Evolutionary conservation across 768 basidiomycete genomes (phyloP).

Genomic region (Termitomyces eurrhizus): DNA sequence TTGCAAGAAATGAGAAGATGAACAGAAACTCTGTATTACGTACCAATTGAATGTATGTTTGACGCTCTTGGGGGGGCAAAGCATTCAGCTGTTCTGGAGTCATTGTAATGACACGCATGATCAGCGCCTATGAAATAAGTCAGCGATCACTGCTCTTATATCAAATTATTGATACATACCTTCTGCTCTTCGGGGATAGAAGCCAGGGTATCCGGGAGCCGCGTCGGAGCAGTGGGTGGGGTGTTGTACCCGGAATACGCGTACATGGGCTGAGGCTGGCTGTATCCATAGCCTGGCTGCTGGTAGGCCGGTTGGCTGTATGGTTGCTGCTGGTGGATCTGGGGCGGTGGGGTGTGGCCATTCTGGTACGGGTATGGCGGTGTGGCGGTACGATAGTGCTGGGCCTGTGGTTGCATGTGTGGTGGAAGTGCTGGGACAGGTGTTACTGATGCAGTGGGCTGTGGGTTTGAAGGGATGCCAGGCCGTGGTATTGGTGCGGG

Average conservation of each 20-base stretch:
- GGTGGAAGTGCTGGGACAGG: constrained; percentile 46
- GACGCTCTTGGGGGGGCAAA: constrained; percentile 69
- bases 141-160: constrained; percentile 1
- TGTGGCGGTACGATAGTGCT: constrained; percentile 31
- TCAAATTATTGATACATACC: constrained; percentile 36
- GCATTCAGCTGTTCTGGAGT: constrained; percentile 79
- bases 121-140: constrained; percentile 11
- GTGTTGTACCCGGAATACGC: constrained; percentile 10
- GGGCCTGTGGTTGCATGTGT: constrained; percentile 31
- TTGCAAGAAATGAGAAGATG: constrained; percentile 1
- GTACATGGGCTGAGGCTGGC: constrained; percentile 16
- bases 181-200: constrained; percentile 68
- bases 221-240: constrained; percentile 16
- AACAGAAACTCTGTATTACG: constrained; percentile 32
- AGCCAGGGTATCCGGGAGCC: constrained; percentile 50
- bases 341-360: constrained; percentile 16
- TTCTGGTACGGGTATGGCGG: constrained; percentile 26
- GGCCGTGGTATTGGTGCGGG: constrained; percentile 20
- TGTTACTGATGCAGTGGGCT: constrained; percentile 27
- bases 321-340: constrained; percentile 3
- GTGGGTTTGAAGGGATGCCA: constrained; percentile 20
- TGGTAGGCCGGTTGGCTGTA: constrained; percentile 13
- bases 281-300: constrained; percentile 16
- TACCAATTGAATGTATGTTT: constrained; percentile 81
- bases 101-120: constrained; percentile 38